Evolutionary conservation across 306 rosid species (phyloP), one percentile per base, ranked within the genome.

Genomic region (Carpinus fangiana): DNA sequence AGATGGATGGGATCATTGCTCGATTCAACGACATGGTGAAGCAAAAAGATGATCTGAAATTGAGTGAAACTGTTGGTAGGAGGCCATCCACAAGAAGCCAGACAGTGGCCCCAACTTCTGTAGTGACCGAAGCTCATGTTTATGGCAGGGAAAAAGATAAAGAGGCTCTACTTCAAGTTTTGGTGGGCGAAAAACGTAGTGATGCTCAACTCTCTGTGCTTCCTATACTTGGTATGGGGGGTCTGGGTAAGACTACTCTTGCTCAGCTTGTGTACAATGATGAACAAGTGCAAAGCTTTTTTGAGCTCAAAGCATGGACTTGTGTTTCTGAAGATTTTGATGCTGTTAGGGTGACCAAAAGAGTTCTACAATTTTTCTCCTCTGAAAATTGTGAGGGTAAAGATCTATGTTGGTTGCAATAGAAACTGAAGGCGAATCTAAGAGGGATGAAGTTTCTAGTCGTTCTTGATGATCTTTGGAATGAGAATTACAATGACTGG

Each of bases 141-240:
- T 51, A 51, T 70, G 84, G 82, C 43, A 77, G 84, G 45, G 82
- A 77, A 3, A 56, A 8, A 2, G 84, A 84, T 0, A 68, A 4
- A 21, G 0, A 10, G 2, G n/a, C 38, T 31, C 38, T 81, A 0
- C 1, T 70, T 3, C 28, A 75, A 1, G 14, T 77, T 16, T 28
- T 84, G 18, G 41, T 67, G 8, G 54, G 13, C 0, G 12, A n/a
- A 6, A 82, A 73, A 12, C 10, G n/a, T 21, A 12, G 67, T 16
- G 38, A 1, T 38, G 34, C 64, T 2, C 38, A 34, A 17, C 5
- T 61, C 1, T 34, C 26, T 6, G n/a, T 72, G 12, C 18, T 47
- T 9, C 23, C 82, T 1, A 72, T 79, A 31, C 10, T 72, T 3
- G 82, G 82, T 9, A 71, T 79, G 5, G 46, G 47, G 14, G 71